Conservation (phyloP, 2,329 filamentous ascomycete genomes). For the Apiospora hydei region DNA sequence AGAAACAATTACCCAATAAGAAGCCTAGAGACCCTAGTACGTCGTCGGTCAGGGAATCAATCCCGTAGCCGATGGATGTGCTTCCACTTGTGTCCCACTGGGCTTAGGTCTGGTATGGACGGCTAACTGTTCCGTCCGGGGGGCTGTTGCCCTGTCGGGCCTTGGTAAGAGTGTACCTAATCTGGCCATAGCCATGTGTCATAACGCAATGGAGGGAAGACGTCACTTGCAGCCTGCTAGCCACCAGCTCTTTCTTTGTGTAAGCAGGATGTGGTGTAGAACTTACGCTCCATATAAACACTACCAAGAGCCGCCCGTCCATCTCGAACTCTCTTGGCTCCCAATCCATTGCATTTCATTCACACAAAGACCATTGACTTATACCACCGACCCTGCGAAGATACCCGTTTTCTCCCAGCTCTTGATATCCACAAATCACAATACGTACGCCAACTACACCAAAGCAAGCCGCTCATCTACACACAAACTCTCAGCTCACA, state of each 20-base stretch:
- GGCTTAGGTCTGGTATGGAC: neutral
- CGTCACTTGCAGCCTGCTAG: constrained; percentile 17
- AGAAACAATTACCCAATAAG: neutral
- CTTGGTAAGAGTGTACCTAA: neutral
- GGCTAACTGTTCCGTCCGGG: constrained; percentile 15
- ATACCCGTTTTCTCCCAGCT: neutral
- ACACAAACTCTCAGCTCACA: constrained; percentile 39
- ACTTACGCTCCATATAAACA: neutral
- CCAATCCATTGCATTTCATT: constrained; percentile 1
- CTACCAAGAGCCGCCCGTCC: neutral
- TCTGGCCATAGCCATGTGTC: neutral
- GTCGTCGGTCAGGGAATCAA: neutral
- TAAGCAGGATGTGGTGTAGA: neutral
- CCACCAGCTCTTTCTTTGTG: constrained; percentile 3
- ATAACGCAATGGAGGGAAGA: constrained; percentile 20
- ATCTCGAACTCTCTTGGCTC: neutral
- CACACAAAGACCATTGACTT: neutral
- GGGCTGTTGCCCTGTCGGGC: neutral
- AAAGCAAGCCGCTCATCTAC: constrained; percentile 16
- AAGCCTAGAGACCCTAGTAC: neutral
- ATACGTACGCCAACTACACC: neutral
- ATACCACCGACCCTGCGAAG: neutral
- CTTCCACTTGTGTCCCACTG: constrained; percentile 17
- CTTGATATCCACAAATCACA: neutral
- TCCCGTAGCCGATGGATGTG: neutral